Evolutionary conservation across 75 land plant species (phyloP).

Genomic region (Pinus tabuliformis): DNA sequence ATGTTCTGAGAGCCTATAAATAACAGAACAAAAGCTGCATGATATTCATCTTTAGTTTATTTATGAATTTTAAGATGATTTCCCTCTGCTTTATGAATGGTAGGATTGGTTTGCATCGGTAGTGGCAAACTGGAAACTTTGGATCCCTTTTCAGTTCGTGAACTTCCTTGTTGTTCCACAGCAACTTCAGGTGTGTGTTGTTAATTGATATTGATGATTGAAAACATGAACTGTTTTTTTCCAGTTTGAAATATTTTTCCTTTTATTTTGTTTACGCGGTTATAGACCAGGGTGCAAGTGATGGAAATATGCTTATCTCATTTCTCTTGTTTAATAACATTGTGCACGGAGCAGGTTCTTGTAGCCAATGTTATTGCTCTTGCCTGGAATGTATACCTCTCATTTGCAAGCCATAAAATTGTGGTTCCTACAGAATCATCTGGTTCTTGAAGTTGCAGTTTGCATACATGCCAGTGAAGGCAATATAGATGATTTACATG

Average conservation of each 20-base stretch:
- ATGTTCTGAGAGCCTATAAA: not conserved
- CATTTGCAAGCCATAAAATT: constrained; percentile 70
- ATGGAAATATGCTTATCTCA: not conserved
- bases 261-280: not conserved
- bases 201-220: constrained; percentile 2
- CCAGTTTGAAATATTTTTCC: not conserved
- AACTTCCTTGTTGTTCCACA: constrained; percentile 89
- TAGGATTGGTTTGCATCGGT: constrained; percentile 92
- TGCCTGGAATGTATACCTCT: constrained; percentile 80
- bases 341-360: constrained; percentile 51
- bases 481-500: not conserved
- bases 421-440: constrained; percentile 6
- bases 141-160: constrained; percentile 94
- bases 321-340: not conserved
- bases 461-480: not conserved
- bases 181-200: constrained; percentile 72
- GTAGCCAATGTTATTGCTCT: constrained; percentile 72
- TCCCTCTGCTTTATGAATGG: not conserved
- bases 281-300: not conserved
- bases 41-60: not conserved
- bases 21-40: not conserved
- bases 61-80: constrained; percentile 2
- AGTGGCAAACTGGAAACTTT: constrained; percentile 89
- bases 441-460: not conserved
- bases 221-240: not conserved